Percentiles rank a stretch among this genome's conserved stretches.
Evolutionary conservation across 1,284 basidiomycete species (phyloP).

Genomic region (Lignosus rhinocerotis): DNA sequence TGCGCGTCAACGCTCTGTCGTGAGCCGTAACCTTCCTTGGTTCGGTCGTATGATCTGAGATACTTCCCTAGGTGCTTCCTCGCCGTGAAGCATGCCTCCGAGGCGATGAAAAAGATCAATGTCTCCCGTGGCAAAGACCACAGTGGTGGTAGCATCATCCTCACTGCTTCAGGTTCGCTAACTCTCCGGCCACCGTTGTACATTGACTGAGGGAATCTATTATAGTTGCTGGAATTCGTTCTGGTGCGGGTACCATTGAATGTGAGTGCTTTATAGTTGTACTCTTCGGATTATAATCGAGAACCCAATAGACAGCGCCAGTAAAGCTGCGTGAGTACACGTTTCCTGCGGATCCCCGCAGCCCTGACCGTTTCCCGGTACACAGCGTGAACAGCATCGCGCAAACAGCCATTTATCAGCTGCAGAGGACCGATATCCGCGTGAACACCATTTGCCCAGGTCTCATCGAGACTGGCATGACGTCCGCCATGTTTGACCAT

Average conservation of each 20-base stretch:
- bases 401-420: conserved; percentile 77
- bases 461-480: conserved; percentile 91
- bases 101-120: conserved; percentile 75
- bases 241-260: conserved; percentile 84
- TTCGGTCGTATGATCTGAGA: not conserved
- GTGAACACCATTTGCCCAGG: conserved; percentile 93
- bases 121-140: conserved; percentile 64
- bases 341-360: not conserved
- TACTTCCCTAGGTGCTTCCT: conserved; percentile 72
- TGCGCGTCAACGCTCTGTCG: conserved; percentile 85
- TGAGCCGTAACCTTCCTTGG: conserved; percentile 39
- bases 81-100: conserved; percentile 85
- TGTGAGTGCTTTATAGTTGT: conserved; percentile 52
- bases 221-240: conserved; percentile 84
- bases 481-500: conserved; percentile 68
- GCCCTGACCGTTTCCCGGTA: not conserved
- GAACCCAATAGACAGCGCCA: conserved; percentile 71
- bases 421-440: conserved; percentile 81
- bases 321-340: conserved; percentile 78
- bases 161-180: conserved; percentile 81
- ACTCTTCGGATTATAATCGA: conserved; percentile 8
- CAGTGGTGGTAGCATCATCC: conserved; percentile 81
- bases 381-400: conserved; percentile 83
- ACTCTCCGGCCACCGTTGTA: not conserved
- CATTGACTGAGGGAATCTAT: not conserved